Conservation (phyloP, 139 green algal genomes). For the Tetradesmus obliquus region DNA sequence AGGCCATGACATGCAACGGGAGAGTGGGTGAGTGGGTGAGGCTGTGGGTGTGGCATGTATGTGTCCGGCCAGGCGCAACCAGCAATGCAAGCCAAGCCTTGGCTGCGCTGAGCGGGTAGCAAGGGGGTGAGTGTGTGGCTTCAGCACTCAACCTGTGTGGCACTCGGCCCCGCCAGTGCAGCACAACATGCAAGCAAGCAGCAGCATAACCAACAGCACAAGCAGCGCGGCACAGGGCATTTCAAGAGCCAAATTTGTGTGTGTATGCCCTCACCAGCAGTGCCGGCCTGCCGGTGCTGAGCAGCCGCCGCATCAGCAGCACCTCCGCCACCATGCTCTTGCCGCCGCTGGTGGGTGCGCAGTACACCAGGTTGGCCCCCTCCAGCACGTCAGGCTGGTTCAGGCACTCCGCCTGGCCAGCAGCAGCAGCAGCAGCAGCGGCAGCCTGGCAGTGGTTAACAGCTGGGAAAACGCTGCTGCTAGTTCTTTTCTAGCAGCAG, state of each 20-base stretch:
- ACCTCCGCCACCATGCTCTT: constrained; percentile 85
- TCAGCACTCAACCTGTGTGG: too few relatives aligned
- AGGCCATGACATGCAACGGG: too few relatives aligned
- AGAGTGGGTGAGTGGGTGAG: too few relatives aligned
- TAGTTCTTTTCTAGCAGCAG: neutral
- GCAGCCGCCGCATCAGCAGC: constrained; percentile 69
- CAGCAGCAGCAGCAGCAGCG: neutral
- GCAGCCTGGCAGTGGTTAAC: neutral
- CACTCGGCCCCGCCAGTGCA: neutral
- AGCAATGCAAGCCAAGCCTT: too few relatives aligned
- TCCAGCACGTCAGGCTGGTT: constrained; percentile 70
- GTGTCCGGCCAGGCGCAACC: too few relatives aligned
- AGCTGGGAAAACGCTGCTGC: too few relatives aligned
- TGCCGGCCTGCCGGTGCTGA: constrained; percentile 50
- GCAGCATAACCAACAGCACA: neutral
- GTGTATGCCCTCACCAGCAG: constrained; percentile 54
- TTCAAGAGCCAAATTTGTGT: neutral
- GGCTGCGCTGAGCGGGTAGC: too few relatives aligned
- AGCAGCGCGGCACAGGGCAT: neutral
- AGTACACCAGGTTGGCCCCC: constrained; percentile 87
- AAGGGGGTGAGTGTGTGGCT: neutral
- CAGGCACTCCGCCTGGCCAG: constrained; percentile 71
- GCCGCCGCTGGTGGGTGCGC: constrained; percentile 83
- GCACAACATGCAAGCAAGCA: neutral
- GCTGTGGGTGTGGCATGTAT: too few relatives aligned